Evolutionary conservation across 345 rosid species (phyloP), one percentile per base, ranked within the genome.

Genomic region (Linum usitatissimum): DNA sequence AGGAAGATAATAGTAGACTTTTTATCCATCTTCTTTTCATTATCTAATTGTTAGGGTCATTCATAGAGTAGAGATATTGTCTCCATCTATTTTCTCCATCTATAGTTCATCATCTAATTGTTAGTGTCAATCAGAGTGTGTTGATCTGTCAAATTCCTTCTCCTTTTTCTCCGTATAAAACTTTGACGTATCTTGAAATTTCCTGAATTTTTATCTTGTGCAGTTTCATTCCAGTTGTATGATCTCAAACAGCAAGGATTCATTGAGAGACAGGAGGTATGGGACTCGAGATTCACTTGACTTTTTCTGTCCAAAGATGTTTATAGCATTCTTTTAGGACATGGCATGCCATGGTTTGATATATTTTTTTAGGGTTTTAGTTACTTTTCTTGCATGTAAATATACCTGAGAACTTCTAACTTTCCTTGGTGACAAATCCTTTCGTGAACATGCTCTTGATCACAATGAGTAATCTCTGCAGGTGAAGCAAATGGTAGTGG

Each of bases 401-500:
- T 28, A 23, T 9, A 30, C 30, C 59, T 55, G 59, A 55, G 12
- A 55, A 9, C 7, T 55, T 55, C 30, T 13, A 55, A 18, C 28
- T 55, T 23, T 55, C 30, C 51, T 45, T 45, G 2, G 30, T 57
- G 36, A 53, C 49, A 18, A 42, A 34, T 68, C 48, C 5, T 14
- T 51, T 36, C 12, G 36, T 5, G 8, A 13, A 15, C 36, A 18
- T 6, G 30, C 42, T 40, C 1, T 57, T 36, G 57, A 38, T 63
- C 28, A 6, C 20, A 2, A n/a, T 56, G 60, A 30, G 62, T 14
- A 55, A 18, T 64, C 28, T 28, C n/a, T 65, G 14, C 23, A 90
- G 99, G 96, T 93, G 68, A 93, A 93, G 75, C 99, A 94, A 94
- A 94, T 94, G 99, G 97, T 94, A 42, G 99, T 94, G 3, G 99